Conservation (phyloP, 345 rosid genomes). For the Eucalyptus marginata region DNA sequence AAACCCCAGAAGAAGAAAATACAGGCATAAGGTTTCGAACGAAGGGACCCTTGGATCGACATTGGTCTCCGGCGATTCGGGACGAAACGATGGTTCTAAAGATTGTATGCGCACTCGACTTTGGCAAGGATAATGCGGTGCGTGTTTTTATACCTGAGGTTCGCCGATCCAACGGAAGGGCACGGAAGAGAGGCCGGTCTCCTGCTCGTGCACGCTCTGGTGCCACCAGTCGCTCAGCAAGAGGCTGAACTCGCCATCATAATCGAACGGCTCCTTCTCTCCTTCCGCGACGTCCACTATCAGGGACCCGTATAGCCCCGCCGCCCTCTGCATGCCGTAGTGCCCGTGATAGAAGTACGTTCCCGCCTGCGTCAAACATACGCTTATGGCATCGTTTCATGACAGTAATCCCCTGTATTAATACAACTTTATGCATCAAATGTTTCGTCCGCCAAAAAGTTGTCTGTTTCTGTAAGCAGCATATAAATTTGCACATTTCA, state of each 20-base stretch:
- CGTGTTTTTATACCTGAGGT: slow-evolving; percentile 37
- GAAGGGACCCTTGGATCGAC: neutral
- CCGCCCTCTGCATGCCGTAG: slow-evolving; percentile 82
- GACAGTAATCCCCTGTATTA: neutral
- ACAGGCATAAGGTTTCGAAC: neutral
- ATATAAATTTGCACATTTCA: neutral
- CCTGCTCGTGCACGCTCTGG: slow-evolving; percentile 38
- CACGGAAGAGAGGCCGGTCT: slow-evolving; percentile 55
- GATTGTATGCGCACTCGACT: neutral
- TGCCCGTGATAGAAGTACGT: slow-evolving; percentile 88
- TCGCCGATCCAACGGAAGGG: slow-evolving; percentile 81
- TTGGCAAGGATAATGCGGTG: neutral
- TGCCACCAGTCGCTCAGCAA: slow-evolving; percentile 92
- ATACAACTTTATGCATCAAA: neutral
- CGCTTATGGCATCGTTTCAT: neutral
- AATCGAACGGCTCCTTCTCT: slow-evolving; percentile 46
- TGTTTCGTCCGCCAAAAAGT: neutral
- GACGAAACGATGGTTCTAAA: neutral
- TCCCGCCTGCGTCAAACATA: slow-evolving; percentile 36
- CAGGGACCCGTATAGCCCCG: slow-evolving; percentile 60
- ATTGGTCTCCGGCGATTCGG: neutral
- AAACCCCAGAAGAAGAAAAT: neutral
- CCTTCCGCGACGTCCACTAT: slow-evolving; percentile 45
- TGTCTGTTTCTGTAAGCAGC: neutral
- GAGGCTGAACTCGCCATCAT: slow-evolving; percentile 50